These are phyloP conservation scores for Pleomassaria siparia DNA, from an alignment of 2,329 filamentous ascomycete species.

Conservation along the genomic window DNA sequence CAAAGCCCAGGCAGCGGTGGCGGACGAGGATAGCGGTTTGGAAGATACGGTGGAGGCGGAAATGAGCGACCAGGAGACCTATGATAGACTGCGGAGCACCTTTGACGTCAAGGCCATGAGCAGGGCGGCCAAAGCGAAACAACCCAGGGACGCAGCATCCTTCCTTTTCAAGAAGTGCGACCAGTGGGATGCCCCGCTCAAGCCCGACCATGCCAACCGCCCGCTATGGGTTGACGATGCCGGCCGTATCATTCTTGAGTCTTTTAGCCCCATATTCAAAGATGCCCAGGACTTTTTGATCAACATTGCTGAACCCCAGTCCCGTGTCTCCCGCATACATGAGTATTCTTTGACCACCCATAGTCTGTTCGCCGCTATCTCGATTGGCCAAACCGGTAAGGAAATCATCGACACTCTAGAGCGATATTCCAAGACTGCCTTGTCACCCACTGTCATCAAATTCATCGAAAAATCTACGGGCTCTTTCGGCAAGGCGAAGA, in stretches of 20 bases:
- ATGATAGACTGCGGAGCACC: slow-evolving; percentile 47
- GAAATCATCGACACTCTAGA: slow-evolving; percentile 92
- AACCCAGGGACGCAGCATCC: slow-evolving; percentile 54
- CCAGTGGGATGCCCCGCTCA: slow-evolving; percentile 79
- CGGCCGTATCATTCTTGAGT: slow-evolving; percentile 88
- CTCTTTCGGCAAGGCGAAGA: slow-evolving; percentile 92
- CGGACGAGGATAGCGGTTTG: slow-evolving; percentile 55
- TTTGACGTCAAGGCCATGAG: slow-evolving; percentile 40
- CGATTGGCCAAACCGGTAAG: slow-evolving; percentile 83
- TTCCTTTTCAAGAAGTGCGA: slow-evolving; percentile 65
- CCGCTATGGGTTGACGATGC: slow-evolving; percentile 92
- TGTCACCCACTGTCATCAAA: slow-evolving; percentile 76
- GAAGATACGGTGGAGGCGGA: slow-evolving; percentile 53
- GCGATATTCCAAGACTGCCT: slow-evolving; percentile 81
- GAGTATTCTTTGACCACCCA: slow-evolving; percentile 91
- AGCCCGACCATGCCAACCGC: slow-evolving; percentile 84
- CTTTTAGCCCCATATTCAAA: slow-evolving; percentile 83
- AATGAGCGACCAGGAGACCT: slow-evolving; percentile 51
- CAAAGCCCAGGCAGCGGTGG: slow-evolving; percentile 42
- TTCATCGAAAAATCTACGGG: slow-evolving; percentile 84
- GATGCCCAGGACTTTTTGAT: slow-evolving; percentile 94
- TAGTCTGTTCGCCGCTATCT: slow-evolving; percentile 92
- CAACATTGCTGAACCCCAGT: slow-evolving; percentile 91
- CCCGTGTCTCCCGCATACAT: slow-evolving; percentile 85
- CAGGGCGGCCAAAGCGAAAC: slow-evolving; percentile 28